Base-by-base conservation (phyloP, 257 asterid genomes). In the Solanum ahanhuiri region DNA sequence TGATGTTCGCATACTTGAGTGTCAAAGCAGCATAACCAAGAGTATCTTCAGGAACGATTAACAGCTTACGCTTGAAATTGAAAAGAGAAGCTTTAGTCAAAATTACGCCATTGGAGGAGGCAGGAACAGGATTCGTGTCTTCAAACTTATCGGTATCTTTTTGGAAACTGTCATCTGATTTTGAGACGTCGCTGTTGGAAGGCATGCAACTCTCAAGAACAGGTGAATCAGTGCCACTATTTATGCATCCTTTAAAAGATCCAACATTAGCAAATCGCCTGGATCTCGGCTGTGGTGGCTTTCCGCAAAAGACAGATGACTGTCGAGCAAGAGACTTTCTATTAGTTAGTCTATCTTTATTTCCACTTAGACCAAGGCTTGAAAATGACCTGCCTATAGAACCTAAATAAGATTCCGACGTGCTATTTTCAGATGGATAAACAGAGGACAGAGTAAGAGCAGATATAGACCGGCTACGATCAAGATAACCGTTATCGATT, bases 301-400 rank as follows among this genome's bases (percentile, higher is more conserved):
- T 93, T 86, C 92, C 89, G 28, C 88, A 85, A 57, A 87, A 89
- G 34, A 87, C 84, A 30, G 89, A 89, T 4, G 96, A 89, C 64
- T 88, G 91, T 30, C 94, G 90, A 25, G 37, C 18, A 64, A 87
- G 92, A 72, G 83, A 85, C 54, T 90, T 93, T 71, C 41, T 90
- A 88, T 77, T 89, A 89, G 89, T 93, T 25, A 87, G 89, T 86
- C 86, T 89, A 54, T 88, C 88, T 90, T 92, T 95, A 57, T 87
- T 91, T 39, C 88, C 86, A 48, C 90, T 90, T 23, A 90, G 77
- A 54, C 96, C 95, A 88, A 94, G 85, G 89, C 89, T 92, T n/a
- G 99, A 95, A 83, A 93, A 91, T 23, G 98, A 91, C 89, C 97
- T 93, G 86, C 95, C 97, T 81, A 93, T n/a, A 66, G 92, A 85